A percentile compares a stretch with the other conserved stretches of the same genome.
phyloP scores from a whole-genome alignment of 768 basidiomycete genomes.

The Phanerochaete carnosa region DNA sequence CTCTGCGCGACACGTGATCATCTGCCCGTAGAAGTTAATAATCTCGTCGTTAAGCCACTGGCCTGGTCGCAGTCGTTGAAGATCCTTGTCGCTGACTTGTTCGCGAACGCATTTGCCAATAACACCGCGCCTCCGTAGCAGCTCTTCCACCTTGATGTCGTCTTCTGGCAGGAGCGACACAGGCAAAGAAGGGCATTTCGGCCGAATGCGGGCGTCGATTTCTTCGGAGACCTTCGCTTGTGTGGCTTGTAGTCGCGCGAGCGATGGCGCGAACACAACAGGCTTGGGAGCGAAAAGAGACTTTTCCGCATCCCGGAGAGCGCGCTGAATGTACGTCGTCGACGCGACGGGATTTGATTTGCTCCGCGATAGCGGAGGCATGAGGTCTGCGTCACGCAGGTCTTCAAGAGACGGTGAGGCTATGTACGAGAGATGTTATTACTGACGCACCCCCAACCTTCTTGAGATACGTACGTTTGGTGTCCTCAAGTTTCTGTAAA shows the following conservation, averaged over 20 bases:
- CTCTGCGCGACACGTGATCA: conserved; percentile 76
- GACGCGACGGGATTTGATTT: conserved; percentile 40
- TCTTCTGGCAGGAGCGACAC: conserved; percentile 50
- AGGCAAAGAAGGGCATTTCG: conserved; percentile 47
- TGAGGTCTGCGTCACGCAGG: conserved; percentile 31
- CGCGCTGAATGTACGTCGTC: conserved; percentile 39
- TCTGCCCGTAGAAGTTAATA: conserved; percentile 92
- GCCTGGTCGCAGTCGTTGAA: conserved; percentile 61
- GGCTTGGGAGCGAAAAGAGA: conserved; percentile 56
- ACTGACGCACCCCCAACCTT: background rate
- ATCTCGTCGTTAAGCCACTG: conserved; percentile 97
- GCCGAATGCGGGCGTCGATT: conserved; percentile 60
- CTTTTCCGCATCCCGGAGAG: conserved; percentile 54
- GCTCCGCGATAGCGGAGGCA: conserved; percentile 30
- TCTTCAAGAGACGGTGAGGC: conserved; percentile 52
- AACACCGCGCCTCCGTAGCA: conserved; percentile 56
- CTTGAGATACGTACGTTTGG: conserved; percentile 37
- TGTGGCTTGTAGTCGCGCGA: conserved; percentile 52
- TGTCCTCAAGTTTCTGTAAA: conserved; percentile 29
- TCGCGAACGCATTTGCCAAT: conserved; percentile 64
- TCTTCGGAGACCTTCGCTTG: conserved; percentile 53
- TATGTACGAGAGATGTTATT: conserved; percentile 17
- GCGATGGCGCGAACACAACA: conserved; percentile 46
- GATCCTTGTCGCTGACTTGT: conserved; percentile 66
- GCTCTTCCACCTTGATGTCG: conserved; percentile 50